Evolutionary conservation across 768 basidiomycete species (phyloP), one percentile per base, ranked within the genome.

Genomic region (Phallus indusiatus): DNA sequence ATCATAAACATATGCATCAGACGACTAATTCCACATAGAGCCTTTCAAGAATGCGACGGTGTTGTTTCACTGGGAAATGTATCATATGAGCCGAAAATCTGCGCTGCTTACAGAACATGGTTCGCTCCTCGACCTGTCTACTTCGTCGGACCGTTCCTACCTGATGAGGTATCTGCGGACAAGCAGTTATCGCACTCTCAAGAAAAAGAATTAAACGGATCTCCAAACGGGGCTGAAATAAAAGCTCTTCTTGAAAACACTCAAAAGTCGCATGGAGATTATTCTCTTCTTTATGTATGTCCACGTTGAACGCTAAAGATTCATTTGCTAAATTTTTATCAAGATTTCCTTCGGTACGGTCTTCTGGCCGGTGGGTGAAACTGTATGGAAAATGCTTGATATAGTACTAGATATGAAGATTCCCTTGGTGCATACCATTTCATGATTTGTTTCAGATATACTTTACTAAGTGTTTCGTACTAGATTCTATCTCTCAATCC

Each of bases 241-340:
- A 2, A 48, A 20, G 22, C 1, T 7, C 48, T 56, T 17, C 55
- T 56, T 21, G 55, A 47, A 1, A 22, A 46, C 7, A 47, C 17
- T 16, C 37, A 6, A 24, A 24, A 60, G 28, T 37, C 9, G 16
- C 35, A 66, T 47, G 68, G 68, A 5, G 20, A 63, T 34, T 42
- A 62, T 8, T 69, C 67, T 5, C 49, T 64, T 10, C 18, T 67
- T 47, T 65, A 65, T 42, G 68, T 69, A 48, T 59, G 67, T 14
- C 11, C 10, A 14, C 28, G 33, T 55, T 8, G 18, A 20, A 18
- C 42, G 12, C 4, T 14, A 22, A 51, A 22, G 4, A 22, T 16
- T 35, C 4, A 17, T 4, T 9, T 3, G 28, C 28, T 28, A 28
- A 28, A 28, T 2, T 55, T 1, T 35, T 7, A 14, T 22, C 12